A percentile compares a stretch with the other conserved stretches of the same genome.
These are phyloP conservation scores for Bryoerythrophyllum caledonicum DNA, from an alignment of 225 moss, liverwort and hornwort genomes.

Conservation along the genomic window DNA sequence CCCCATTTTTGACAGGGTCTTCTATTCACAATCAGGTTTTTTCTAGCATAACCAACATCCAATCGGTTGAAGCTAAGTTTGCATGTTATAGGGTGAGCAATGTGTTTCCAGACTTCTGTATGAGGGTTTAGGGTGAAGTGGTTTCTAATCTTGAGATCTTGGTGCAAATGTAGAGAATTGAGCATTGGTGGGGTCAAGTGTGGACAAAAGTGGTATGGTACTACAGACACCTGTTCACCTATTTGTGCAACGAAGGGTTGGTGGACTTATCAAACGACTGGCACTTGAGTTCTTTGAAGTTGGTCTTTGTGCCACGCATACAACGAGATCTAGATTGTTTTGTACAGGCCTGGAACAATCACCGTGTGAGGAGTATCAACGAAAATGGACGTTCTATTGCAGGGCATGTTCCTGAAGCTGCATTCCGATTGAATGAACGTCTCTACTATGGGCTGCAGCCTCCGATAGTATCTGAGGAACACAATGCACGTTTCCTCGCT, in stretches of 20 bases:
- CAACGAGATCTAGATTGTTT: too few species aligned
- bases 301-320: too few species aligned
- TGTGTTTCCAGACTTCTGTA: not conserved
- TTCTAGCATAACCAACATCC: not conserved
- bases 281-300: too few species aligned
- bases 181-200: not conserved
- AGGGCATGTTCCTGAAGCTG: too few species aligned
- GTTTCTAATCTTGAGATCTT: not conserved
- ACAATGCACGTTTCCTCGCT: too few species aligned
- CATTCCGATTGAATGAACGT: too few species aligned
- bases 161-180: not conserved
- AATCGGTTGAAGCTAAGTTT: not conserved
- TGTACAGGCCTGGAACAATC: too few species aligned
- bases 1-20: not conserved
- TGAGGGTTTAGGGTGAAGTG: too few species aligned
- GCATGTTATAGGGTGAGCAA: not conserved
- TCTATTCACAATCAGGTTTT: conserved; percentile 6
- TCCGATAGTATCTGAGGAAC: too few species aligned
- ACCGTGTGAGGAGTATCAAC: too few species aligned
- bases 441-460: too few species aligned
- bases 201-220: conserved; percentile 15
- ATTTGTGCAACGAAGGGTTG: not conserved
- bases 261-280: not conserved
- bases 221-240: conserved; percentile 10
- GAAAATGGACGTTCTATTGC: too few species aligned